Percentiles rank a stretch among this genome's conserved stretches.
phyloP scores from a whole-genome alignment of 2,329 filamentous ascomycete genomes.

The Exophiala sp. region DNA sequence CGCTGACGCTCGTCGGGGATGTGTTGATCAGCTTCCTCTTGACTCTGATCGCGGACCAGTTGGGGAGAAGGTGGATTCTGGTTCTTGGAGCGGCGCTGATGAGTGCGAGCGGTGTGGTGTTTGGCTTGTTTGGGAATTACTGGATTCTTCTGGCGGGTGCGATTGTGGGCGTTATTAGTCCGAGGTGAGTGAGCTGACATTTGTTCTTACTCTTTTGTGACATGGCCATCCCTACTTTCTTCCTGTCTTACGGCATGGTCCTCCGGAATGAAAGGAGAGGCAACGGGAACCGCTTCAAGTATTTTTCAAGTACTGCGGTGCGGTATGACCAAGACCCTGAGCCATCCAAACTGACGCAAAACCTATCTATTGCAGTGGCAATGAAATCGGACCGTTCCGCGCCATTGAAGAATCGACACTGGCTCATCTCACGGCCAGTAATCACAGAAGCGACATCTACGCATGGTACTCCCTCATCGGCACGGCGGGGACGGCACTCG shows the following conservation, averaged over 20 bases:
- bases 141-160: conserved; percentile 54
- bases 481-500: conserved; percentile 49
- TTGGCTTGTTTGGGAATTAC: conserved; percentile 49
- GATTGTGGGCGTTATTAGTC: conserved; percentile 56
- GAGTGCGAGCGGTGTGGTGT: conserved; percentile 51
- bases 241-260: no score
- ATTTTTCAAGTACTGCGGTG: no score
- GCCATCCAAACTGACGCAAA: neutral
- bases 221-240: neutral
- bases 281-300: no score
- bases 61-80: conserved; percentile 51
- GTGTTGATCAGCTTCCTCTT: conserved; percentile 53
- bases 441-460: conserved; percentile 21
- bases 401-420: conserved; percentile 52
- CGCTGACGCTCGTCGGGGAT: conserved; percentile 56
- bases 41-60: conserved; percentile 53
- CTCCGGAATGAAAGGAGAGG: no score
- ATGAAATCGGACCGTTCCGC: conserved; percentile 58
- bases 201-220: no score
- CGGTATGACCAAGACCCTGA: no score
- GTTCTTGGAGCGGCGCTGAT: conserved; percentile 52
- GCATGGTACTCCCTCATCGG: conserved; percentile 44
- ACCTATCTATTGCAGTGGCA: conserved; percentile 42
- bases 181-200: conserved; percentile 41
- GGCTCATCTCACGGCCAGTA: conserved; percentile 29